phyloP scores from a whole-genome alignment of 2,329 filamentous ascomycete species.

The Reticulascus tulasneorum region DNA sequence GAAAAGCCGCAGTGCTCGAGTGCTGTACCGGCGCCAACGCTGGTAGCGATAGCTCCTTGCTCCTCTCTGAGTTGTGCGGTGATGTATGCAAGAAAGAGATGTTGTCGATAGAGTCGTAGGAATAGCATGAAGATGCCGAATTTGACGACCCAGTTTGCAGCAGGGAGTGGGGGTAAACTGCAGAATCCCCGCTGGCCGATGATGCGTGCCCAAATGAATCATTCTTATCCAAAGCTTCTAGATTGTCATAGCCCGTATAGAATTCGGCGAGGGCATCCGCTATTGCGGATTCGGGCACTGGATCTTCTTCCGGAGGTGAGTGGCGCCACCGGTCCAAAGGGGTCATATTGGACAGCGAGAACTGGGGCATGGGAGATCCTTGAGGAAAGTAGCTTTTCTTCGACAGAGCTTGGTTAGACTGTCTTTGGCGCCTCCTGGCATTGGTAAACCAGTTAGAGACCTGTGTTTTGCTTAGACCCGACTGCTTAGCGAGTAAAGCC shows the following conservation, averaged over 20 bases:
- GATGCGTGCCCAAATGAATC: slow-evolving; percentile 15
- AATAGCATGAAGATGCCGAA: slow-evolving; percentile 22
- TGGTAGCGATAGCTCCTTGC: neutral
- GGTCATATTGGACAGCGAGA: slow-evolving; percentile 31
- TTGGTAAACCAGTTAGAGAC: slow-evolving; percentile 50
- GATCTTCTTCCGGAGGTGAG: slow-evolving; percentile 20
- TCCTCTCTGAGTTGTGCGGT: no score
- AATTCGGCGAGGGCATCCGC: slow-evolving; percentile 14
- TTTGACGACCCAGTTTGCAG: slow-evolving; percentile 7
- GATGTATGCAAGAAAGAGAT: no score
- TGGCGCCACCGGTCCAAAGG: slow-evolving; percentile 34
- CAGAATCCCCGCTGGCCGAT: slow-evolving; percentile 9
- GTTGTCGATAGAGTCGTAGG: slow-evolving; percentile 16
- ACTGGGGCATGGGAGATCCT: slow-evolving; percentile 39
- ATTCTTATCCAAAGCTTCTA: slow-evolving; percentile 16
- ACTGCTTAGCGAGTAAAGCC: slow-evolving; percentile 30
- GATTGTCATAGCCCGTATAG: slow-evolving; percentile 11
- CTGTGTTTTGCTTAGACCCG: slow-evolving; percentile 40
- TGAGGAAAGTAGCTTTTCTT: slow-evolving; percentile 26
- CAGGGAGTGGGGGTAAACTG: no score
- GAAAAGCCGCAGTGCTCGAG: slow-evolving; percentile 23
- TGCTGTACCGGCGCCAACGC: no score
- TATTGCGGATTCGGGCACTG: slow-evolving; percentile 15
- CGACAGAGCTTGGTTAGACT: slow-evolving; percentile 23
- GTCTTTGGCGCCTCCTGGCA: slow-evolving; percentile 41